Evolutionary conservation across 2,329 filamentous ascomycete species (phyloP), one percentile per base, ranked within the genome.

Genomic region (Xylaria sp.): DNA sequence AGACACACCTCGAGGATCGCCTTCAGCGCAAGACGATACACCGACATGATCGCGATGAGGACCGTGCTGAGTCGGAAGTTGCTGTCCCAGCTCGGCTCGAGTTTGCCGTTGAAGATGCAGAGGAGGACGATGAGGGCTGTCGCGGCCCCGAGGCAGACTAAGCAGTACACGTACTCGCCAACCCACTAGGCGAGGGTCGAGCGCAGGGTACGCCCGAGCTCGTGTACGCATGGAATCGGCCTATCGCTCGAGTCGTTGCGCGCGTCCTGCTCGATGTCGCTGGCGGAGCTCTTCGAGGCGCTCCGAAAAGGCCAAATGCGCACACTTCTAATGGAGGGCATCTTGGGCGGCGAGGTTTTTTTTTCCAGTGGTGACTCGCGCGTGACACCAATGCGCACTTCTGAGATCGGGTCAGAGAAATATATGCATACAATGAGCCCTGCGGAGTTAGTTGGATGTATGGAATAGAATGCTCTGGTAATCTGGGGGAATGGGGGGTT

Each of bases 31-130:
- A 76, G 67, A 11, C 74, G 71, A 5, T 72, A 69, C n/a, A 72
- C 61, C 4, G 71, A 74, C 66, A 76, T 74, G 46, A 76, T 64
- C n/a, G 72, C 73, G 37, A 76, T 71, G 19, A 76, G 65, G 30
- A 71, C 59, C 19, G 74, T 75, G 63, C 73, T 72, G 2, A 75
- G 64, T 18, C 72, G 65, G 4, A 76, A 35, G 0, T 69, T 65
- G 19, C 62, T 62, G 3, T 58, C 63, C 52, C 74, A 67, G 9
- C 66, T 63, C 0, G 74, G 74, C 39, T 72, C 68, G 1, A 70
- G 59, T 19, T 69, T 63, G 16, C 69, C 65, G 50, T 76, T 70
- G 60, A 70, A 75, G 6, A 63, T 53, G 52, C 59, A 63, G 8
- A 76, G 66, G 3, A 76, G 60, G 13, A 67, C 46, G 30, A 69